Conservation (phyloP, 2,329 filamentous ascomycete species). For the Lasiodiplodia theobromae region DNA sequence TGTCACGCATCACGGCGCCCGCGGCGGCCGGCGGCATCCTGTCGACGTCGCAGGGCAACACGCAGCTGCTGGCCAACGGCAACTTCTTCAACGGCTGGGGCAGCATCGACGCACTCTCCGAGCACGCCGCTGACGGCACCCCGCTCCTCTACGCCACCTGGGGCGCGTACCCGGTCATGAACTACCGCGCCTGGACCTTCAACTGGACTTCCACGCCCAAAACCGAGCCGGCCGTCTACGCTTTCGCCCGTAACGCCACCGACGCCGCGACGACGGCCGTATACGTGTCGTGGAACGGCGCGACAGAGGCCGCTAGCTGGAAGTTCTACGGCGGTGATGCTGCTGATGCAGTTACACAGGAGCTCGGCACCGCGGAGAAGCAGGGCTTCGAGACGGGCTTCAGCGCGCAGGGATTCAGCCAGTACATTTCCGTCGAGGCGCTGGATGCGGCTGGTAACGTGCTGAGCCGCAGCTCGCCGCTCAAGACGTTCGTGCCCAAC, state of each 20-base stretch:
- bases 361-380: conserved; percentile 18
- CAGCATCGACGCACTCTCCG: conserved; percentile 50
- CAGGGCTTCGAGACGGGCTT: conserved; percentile 29
- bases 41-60: conserved; percentile 60
- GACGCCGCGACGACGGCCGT: conserved; percentile 35
- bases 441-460: conserved; percentile 14
- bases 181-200: conserved; percentile 30
- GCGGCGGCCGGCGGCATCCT: conserved; percentile 46
- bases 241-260: conserved; percentile 40
- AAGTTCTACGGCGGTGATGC: conserved; percentile 25
- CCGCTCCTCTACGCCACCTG: conserved; percentile 62
- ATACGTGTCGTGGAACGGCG: conserved; percentile 30
- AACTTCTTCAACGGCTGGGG: conserved; percentile 66
- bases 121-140: conserved; percentile 55
- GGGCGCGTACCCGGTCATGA: conserved; percentile 42
- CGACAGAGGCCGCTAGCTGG: conserved; percentile 27
- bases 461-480: conserved; percentile 9
- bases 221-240: conserved; percentile 24
- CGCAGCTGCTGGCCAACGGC: conserved; percentile 62
- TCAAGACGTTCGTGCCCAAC: conserved; percentile 28
- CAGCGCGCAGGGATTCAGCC: conserved; percentile 4
- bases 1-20: conserved; percentile 28
- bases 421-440: conserved; percentile 19
- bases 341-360: background rate
- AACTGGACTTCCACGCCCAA: conserved; percentile 28